These are phyloP conservation scores for Apophysomyces variabilis DNA, from an alignment of 371 early-diverging fungal species.

Conservation along the genomic window DNA sequence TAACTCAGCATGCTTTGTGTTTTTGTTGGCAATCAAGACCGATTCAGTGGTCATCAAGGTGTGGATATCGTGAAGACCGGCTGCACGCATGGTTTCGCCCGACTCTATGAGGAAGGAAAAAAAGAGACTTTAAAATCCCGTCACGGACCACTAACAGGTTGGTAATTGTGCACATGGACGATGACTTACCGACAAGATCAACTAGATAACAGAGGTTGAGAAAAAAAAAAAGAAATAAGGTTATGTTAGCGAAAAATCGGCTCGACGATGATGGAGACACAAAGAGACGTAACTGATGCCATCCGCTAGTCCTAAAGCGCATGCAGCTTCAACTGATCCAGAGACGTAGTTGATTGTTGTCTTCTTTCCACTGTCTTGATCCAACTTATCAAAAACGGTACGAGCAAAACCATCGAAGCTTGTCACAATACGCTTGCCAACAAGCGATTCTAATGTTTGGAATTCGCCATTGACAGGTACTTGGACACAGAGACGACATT, in stretches of 20 bases:
- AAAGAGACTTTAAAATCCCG: background rate
- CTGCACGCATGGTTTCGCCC: slow-evolving; percentile 98
- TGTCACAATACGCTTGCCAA: slow-evolving; percentile 94
- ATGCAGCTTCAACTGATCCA: slow-evolving; percentile 96
- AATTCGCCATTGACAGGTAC: slow-evolving; percentile 60
- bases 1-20: slow-evolving; percentile 62
- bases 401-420: slow-evolving; percentile 78
- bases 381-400: slow-evolving; percentile 73
- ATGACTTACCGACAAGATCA: slow-evolving; percentile 61
- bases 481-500: slow-evolving; percentile 88
- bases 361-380: slow-evolving; percentile 58
- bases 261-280: background rate
- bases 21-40: slow-evolving; percentile 80
- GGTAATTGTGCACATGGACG: background rate
- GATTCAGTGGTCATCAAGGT: slow-evolving; percentile 86
- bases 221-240: slow-evolving; percentile 1
- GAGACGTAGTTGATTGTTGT: slow-evolving; percentile 84
- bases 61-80: slow-evolving; percentile 87
- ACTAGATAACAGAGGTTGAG: slow-evolving; percentile 34
- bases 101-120: slow-evolving; percentile 77
- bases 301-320: slow-evolving; percentile 95
- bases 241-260: background rate
- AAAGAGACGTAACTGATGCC: slow-evolving; percentile 78
- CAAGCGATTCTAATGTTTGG: slow-evolving; percentile 68
- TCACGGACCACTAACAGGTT: too few relatives aligned